Evolutionary conservation across 202 grass and related monocot species (phyloP), one percentile per base, ranked within the genome.

Genomic region (Saccharum hybrid): DNA sequence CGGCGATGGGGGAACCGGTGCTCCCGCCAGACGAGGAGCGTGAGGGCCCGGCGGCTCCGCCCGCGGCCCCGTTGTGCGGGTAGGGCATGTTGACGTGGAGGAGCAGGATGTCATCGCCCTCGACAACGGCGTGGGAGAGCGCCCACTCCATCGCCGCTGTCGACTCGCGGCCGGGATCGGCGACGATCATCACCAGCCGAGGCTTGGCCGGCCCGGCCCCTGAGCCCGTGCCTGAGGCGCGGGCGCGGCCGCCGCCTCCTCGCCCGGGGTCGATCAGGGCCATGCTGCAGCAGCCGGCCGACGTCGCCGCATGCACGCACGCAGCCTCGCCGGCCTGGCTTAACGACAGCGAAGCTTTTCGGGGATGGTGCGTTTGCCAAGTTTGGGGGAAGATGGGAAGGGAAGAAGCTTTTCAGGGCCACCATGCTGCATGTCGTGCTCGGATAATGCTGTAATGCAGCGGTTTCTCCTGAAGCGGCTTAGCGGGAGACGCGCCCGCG

Each of bases 131-230:
- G 81, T 98, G 95, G 22, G 87, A 94, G 42, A 98, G 88, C 5
- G 90, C 90, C 92, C 92, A 98, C 86, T 94, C 92, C 59, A 98
- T 88, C 6, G 95, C 95, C 68, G 85, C 88, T 9, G 79, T 75
- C 31, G 92, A 87, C 83, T 97, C 90, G 31, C 92, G 87, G 49
- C 88, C 87, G 26, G 92, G 88, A 68, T 97, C 90, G 19, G 90
- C 92, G 14, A 97, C 75, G 76, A 94, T 69, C 92, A 97, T 94
- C 66, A 97, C 82, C 8, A 79, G 89, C 34, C 95, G 84, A 54
- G 83, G 74, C 74, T 90, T 97, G 2, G 33, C 39, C 8, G 82
- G 9, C 43, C 66, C 38, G 67, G 75, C 13, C 4, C 66, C 79
- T 37, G 79, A 59, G 54, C 66, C 38, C 62, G 75, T 19, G 5